phyloP scores from a whole-genome alignment of 305 asterid species.

The Plantago coronopus region DNA sequence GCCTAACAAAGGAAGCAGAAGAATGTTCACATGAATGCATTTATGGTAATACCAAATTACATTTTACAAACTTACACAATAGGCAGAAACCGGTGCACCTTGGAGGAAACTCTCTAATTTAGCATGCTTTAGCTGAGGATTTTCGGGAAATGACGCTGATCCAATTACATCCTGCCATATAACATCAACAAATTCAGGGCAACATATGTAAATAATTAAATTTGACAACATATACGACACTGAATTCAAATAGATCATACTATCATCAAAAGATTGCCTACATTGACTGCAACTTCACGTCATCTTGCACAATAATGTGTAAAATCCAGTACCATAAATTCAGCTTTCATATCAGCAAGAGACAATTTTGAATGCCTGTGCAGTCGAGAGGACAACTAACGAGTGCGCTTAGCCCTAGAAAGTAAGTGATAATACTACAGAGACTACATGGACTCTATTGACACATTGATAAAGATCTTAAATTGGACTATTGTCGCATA shows the following conservation, averaged over 20 bases:
- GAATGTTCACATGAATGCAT: neutral
- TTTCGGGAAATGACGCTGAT: conserved; percentile 41
- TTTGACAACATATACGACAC: too few relatives aligned
- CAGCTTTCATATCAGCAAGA: too few relatives aligned
- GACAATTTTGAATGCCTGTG: too few relatives aligned
- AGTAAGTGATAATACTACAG: neutral
- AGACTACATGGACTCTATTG: too few relatives aligned
- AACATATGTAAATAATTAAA: neutral
- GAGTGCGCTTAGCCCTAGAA: neutral
- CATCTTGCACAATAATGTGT: too few relatives aligned
- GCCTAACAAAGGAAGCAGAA: conserved; percentile 7
- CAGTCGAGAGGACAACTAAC: too few relatives aligned
- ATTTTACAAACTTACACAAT: conserved; percentile 54
- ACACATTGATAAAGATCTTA: too few relatives aligned
- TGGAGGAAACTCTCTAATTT: conserved; percentile 70
- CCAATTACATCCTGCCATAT: conserved; percentile 35
- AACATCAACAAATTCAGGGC: conserved; percentile 5
- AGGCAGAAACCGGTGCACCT: conserved; percentile 68
- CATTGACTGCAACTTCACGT: too few relatives aligned
- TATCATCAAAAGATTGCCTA: too few relatives aligned
- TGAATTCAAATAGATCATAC: too few relatives aligned
- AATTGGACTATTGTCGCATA: too few relatives aligned
- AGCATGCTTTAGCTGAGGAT: conserved; percentile 37
- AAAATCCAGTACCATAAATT: too few relatives aligned
- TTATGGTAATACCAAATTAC: conserved; percentile 11